A percentile compares a stretch with the other conserved stretches of the same genome.
phyloP scores from a whole-genome alignment of 192 early-diverging fungal genomes.

The Dissophora globulifera region DNA sequence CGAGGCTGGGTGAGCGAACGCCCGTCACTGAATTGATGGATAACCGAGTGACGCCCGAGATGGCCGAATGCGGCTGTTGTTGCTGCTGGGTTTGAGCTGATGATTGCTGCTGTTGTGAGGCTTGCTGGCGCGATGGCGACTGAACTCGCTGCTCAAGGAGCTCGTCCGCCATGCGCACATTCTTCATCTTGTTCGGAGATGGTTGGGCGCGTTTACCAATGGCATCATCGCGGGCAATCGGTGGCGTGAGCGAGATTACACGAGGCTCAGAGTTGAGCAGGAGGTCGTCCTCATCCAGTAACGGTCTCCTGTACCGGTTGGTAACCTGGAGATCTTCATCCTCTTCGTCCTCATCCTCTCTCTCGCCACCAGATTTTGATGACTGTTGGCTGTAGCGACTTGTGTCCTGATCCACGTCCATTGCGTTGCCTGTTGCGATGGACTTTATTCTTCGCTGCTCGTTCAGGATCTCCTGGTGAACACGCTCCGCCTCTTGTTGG shows the following conservation, averaged over 20 bases:
- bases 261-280: conserved; percentile 51
- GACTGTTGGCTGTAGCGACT: conserved; percentile 18
- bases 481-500: conserved; percentile 38
- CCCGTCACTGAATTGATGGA: conserved; percentile 5
- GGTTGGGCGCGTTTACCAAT: conserved; percentile 12
- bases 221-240: conserved; percentile 57
- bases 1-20: conserved; percentile 20
- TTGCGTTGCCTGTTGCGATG: not conserved
- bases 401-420: not conserved
- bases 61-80: not conserved
- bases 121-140: too few species aligned
- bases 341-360: conserved; percentile 56
- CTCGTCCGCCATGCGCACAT: conserved; percentile 10
- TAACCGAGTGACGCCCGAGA: not conserved
- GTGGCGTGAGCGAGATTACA: conserved; percentile 60
- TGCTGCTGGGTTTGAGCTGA: conserved; percentile 11
- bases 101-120: conserved; percentile 14
- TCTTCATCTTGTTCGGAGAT: conserved; percentile 24
- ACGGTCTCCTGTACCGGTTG: conserved; percentile 36
- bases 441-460: conserved; percentile 18
- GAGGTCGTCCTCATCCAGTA: conserved; percentile 43
- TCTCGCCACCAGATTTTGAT: conserved; percentile 52
- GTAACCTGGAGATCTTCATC: conserved; percentile 41
- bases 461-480: conserved; percentile 46
- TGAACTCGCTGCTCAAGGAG: not conserved